Percentiles rank a stretch among this genome's conserved stretches.
Evolutionary conservation across 2,329 filamentous ascomycete species (phyloP).

Genomic region (Sarocladium strictum): DNA sequence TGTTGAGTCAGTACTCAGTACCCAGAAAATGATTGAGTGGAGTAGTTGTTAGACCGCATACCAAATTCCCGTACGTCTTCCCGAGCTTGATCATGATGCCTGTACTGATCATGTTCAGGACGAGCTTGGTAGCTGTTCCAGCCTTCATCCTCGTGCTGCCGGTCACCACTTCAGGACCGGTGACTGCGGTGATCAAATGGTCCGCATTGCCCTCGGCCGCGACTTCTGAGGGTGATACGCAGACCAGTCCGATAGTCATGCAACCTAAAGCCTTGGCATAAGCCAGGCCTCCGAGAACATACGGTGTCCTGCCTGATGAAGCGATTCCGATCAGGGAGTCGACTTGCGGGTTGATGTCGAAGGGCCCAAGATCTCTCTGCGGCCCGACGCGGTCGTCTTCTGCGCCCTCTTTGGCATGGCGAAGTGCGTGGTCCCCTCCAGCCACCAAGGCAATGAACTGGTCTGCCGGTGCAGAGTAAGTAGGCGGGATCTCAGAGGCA

Average conservation of each 20-base stretch:
- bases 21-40: not conserved
- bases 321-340: slow-evolving; percentile 16
- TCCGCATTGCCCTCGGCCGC: slow-evolving; percentile 17
- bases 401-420: slow-evolving; percentile 15
- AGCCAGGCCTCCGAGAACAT: slow-evolving; percentile 15
- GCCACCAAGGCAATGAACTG: slow-evolving; percentile 14
- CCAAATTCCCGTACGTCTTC: slow-evolving; percentile 14
- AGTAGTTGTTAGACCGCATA: too few relatives aligned
- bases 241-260: slow-evolving; percentile 31
- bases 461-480: slow-evolving; percentile 14
- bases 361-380: slow-evolving; percentile 6
- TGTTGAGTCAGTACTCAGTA: not conserved
- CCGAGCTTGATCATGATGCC: slow-evolving; percentile 13
- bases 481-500: slow-evolving; percentile 14
- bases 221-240: slow-evolving; percentile 23
- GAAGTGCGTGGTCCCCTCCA: slow-evolving; percentile 13
- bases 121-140: slow-evolving; percentile 37
- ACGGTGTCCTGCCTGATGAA: slow-evolving; percentile 15
- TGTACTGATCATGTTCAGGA: slow-evolving; percentile 15
- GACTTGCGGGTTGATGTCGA: slow-evolving; percentile 1
- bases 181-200: slow-evolving; percentile 29
- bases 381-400: slow-evolving; percentile 13
- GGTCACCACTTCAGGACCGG: slow-evolving; percentile 36
- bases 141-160: slow-evolving; percentile 40
- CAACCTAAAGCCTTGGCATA: slow-evolving; percentile 29